These are phyloP conservation scores for Adansonia grandidieri DNA, from an alignment of 441 rosid genomes.

Conservation along the genomic window DNA sequence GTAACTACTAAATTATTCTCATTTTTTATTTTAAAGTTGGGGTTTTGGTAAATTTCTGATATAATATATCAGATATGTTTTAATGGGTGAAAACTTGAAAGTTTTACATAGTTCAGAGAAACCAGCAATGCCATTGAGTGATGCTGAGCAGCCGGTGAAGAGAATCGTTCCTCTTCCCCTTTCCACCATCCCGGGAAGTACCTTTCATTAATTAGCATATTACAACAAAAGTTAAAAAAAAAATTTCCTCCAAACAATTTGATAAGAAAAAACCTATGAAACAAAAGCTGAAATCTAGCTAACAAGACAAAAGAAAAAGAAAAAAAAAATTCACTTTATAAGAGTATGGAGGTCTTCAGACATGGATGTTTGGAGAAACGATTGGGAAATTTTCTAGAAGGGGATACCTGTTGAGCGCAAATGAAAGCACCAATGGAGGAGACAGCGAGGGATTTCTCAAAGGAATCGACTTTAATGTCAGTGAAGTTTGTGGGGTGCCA, in stretches of 20 bases:
- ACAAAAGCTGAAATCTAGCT: not conserved
- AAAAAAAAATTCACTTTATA: no score
- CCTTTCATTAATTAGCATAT: constrained; percentile 39
- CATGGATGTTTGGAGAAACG: not conserved
- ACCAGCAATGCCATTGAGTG: constrained; percentile 81
- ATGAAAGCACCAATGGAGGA: constrained; percentile 79
- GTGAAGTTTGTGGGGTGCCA: constrained; percentile 62
- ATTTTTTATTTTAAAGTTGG: not conserved
- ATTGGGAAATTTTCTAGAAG: not conserved
- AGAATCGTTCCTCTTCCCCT: constrained; percentile 89
- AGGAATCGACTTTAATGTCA: constrained; percentile 68
- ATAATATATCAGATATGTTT: not conserved
- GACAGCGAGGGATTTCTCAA: constrained; percentile 73
- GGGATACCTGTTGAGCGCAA: constrained; percentile 80
- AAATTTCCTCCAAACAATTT: not conserved
- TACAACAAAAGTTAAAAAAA: not conserved
- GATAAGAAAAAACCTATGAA: not conserved
- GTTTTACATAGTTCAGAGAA: constrained; percentile 82
- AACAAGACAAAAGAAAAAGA: not conserved
- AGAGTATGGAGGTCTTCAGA: no score
- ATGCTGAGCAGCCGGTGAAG: constrained; percentile 91
- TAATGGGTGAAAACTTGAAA: constrained; percentile 3
- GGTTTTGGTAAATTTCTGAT: not conserved
- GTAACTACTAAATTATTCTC: not conserved
- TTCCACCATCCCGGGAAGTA: constrained; percentile 89